Evolutionary conservation across 2,329 filamentous ascomycete species (phyloP).

Genomic region (Sarocladium brachiariae): DNA sequence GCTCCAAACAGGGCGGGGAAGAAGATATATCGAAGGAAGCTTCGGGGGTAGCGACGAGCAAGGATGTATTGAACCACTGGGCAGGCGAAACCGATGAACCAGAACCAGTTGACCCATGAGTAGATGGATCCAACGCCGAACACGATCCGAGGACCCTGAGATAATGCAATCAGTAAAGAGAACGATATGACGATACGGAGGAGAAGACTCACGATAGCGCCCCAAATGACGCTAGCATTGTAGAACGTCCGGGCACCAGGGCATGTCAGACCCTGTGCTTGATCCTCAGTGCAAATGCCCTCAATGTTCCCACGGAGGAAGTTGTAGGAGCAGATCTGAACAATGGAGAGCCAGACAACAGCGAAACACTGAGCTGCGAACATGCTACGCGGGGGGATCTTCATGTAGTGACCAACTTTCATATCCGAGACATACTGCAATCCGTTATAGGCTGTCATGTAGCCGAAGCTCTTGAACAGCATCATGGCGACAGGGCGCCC

Average conservation of each 20-base stretch:
- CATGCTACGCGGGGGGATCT: constrained; percentile 42
- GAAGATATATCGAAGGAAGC: constrained; percentile 40
- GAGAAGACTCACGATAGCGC: constrained; percentile 35
- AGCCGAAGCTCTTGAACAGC: constrained; percentile 41
- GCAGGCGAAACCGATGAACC: constrained; percentile 42
- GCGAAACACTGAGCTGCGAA: constrained; percentile 38
- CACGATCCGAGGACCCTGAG: constrained; percentile 27
- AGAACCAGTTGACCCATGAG: constrained; percentile 45
- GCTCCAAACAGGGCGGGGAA: constrained; percentile 48
- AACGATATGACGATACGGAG: neutral
- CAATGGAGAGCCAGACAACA: constrained; percentile 32
- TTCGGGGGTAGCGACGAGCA: constrained; percentile 39
- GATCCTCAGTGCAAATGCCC: constrained; percentile 41
- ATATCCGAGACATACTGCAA: constrained; percentile 41
- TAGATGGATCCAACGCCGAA: constrained; percentile 36
- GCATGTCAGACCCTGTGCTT: constrained; percentile 47
- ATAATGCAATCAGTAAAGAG: neutral
- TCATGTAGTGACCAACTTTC: constrained; percentile 48
- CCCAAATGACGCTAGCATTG: constrained; percentile 55
- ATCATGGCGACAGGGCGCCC: constrained; percentile 42
- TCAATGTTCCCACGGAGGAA: constrained; percentile 40
- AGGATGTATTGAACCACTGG: constrained; percentile 42
- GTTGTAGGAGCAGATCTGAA: constrained; percentile 31
- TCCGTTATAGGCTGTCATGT: constrained; percentile 39
- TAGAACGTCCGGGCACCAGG: constrained; percentile 53